Percentiles rank a stretch among this genome's conserved stretches.
phyloP scores from a whole-genome alignment of 2,329 filamentous ascomycete genomes.

The Triangularia verruculosa region DNA sequence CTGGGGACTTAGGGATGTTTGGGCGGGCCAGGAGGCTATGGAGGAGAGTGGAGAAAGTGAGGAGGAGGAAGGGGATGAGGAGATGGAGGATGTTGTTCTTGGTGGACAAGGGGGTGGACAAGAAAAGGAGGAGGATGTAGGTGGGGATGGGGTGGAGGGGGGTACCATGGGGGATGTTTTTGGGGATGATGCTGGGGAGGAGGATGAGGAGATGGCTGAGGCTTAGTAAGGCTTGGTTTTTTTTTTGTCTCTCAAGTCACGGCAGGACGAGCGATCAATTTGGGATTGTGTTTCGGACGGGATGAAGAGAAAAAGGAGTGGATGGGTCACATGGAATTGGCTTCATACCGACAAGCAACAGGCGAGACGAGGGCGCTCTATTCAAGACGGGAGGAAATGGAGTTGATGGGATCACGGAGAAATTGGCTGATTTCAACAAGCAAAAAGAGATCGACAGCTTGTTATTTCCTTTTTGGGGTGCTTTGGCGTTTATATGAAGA shows the following conservation, averaged over 20 bases:
- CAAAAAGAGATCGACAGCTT: not conserved
- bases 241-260: not conserved
- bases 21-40: conserved; percentile 44
- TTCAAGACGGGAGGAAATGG: no score
- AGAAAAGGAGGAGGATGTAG: conserved; percentile 54
- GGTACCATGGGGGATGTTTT: conserved; percentile 48
- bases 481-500: conserved; percentile 2
- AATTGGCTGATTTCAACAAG: no score
- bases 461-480: not conserved
- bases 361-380: no score
- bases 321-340: not conserved
- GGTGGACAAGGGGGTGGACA: conserved; percentile 40
- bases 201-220: conserved; percentile 36
- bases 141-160: conserved; percentile 54
- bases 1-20: conserved; percentile 62
- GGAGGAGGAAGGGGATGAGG: conserved; percentile 41
- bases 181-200: conserved; percentile 32
- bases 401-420: no score
- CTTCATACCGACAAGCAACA: not conserved
- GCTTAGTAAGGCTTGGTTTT: conserved; percentile 22
- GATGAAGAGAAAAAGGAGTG: not conserved
- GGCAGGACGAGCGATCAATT: no score
- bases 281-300: no score
- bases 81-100: conserved; percentile 48
- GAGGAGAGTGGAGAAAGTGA: conserved; percentile 32